Evolutionary conservation across 208 protist genomes (phyloP).

Genomic region (Trypanosoma caninum): DNA sequence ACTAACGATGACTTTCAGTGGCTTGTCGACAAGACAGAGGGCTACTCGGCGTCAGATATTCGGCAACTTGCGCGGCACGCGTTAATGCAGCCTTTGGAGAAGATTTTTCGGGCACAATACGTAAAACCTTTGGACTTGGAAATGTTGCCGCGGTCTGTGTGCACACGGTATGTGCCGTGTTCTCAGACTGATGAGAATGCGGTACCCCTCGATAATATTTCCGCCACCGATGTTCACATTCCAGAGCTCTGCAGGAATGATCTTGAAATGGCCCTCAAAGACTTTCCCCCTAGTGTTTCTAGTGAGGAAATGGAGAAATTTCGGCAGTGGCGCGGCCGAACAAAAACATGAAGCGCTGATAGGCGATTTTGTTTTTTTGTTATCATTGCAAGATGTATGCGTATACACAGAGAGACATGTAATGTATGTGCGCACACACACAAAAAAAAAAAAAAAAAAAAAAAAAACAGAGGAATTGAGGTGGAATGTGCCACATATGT

Average conservation of each 20-base stretch:
- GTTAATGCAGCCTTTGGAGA: conserved; percentile 91
- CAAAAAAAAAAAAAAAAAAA: conserved; percentile 1
- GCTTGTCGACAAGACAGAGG: conserved; percentile 47
- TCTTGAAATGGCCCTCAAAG: conserved; percentile 35
- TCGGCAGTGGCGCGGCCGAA: conserved; percentile 34
- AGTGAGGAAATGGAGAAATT: conserved; percentile 43
- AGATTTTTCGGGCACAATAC: conserved; percentile 56
- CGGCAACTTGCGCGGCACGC: conserved; percentile 86
- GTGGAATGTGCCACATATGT: no score
- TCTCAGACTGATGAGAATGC: conserved; percentile 23
- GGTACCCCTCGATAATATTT: conserved; percentile 15
- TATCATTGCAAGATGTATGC: background rate
- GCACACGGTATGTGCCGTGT: conserved; percentile 30
- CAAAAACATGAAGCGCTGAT: no score
- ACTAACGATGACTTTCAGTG: conserved; percentile 30
- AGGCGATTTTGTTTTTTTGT: no score
- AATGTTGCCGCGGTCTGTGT: background rate
- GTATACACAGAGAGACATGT: conserved; percentile 1
- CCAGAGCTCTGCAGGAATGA: conserved; percentile 35
- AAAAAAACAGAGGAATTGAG: no score
- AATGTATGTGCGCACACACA: background rate
- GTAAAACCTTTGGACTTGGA: background rate
- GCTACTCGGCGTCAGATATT: conserved; percentile 94
- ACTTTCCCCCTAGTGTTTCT: conserved; percentile 47
- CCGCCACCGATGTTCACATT: conserved; percentile 21